These are phyloP conservation scores for Fragaria vesca DNA, from an alignment of 306 rosid genomes.

Conservation along the genomic window DNA sequence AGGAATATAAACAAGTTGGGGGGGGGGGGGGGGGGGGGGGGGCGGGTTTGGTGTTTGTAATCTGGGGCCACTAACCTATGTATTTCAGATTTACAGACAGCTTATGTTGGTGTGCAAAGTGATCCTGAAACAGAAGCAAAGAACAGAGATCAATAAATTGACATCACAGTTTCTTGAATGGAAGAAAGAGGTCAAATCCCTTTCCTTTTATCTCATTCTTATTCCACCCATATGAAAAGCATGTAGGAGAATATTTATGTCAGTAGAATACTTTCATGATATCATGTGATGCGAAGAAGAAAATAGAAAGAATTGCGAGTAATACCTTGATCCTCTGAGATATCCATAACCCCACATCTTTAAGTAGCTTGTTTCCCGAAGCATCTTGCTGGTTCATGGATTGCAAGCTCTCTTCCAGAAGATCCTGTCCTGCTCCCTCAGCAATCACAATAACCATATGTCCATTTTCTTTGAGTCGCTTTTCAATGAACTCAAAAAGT, in stretches of 20 bases:
- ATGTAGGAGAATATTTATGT: not conserved
- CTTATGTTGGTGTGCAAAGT: slow-evolving; percentile 52
- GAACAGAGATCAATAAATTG: slow-evolving; percentile 7
- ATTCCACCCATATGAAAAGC: not conserved
- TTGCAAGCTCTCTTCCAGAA: slow-evolving; percentile 64
- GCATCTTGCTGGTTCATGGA: slow-evolving; percentile 66
- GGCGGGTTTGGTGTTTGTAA: not conserved
- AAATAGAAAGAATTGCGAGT: slow-evolving; percentile 4
- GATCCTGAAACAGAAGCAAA: slow-evolving; percentile 39
- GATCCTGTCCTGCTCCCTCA: slow-evolving; percentile 90
- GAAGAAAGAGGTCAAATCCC: not conserved
- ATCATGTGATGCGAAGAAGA: not conserved
- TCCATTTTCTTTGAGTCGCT: slow-evolving; percentile 68
- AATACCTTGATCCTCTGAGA: slow-evolving; percentile 80
- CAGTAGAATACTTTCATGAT: not conserved
- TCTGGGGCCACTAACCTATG: slow-evolving; percentile 56
- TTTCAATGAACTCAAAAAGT: slow-evolving; percentile 67
- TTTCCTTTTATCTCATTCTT: not conserved
- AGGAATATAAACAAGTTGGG: slow-evolving; percentile 17
- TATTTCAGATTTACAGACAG: slow-evolving; percentile 63
- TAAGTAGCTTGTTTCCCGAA: slow-evolving; percentile 77
- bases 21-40: not conserved
- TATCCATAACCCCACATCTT: slow-evolving; percentile 85
- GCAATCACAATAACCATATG: slow-evolving; percentile 93
- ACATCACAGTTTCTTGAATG: not conserved